Evolutionary conservation across 345 rosid genomes (phyloP), one percentile per base, ranked within the genome.

Genomic region (Mercurialis annua): DNA sequence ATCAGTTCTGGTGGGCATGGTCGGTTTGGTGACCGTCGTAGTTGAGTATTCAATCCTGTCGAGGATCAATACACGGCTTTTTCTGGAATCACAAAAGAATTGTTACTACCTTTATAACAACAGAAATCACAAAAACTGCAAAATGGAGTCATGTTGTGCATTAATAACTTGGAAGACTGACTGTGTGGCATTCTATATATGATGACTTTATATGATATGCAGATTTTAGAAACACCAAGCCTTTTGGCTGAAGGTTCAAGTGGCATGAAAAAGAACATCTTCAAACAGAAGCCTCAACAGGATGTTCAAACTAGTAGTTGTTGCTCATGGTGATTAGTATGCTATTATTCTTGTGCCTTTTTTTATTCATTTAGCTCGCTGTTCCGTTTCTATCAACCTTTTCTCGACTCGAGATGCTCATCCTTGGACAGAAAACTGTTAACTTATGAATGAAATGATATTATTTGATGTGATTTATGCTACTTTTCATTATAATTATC

Each of bases 151-250:
- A 1, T 14, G 23, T 20, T 42, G 5, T 61, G 17, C 31, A 52
- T 52, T n/a, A 23, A 12, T 52, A 24, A 52, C 30, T 52, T 21
- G 17, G 49, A n/a, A n/a, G 31, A 52, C 26, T 5, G 57, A 7
- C n/a, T n/a, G n/a, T n/a, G n/a, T n/a, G n/a, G n/a, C n/a, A n/a
- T n/a, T n/a, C 30, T 46, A 14, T 34, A 46, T 49, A 50, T 40
- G 34, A 10, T 54, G 62, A 24, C n/a, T 26, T 40, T 15, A 10
- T 21, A 5, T 6, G n/a, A 17, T 34, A 10, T 73, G 81, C 82
- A 92, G 98, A 88, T 92, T n/a, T 80, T 90, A 80, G 98, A 92
- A 57, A 84, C 98, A 1, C 97, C 97, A 1, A 88, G 90, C 66
- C 89, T 92, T 23, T 60, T 84, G 64, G 87, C 90, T 0, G 93